phyloP scores from a whole-genome alignment of 148 eudicot genomes.

The Cornus controversa region DNA sequence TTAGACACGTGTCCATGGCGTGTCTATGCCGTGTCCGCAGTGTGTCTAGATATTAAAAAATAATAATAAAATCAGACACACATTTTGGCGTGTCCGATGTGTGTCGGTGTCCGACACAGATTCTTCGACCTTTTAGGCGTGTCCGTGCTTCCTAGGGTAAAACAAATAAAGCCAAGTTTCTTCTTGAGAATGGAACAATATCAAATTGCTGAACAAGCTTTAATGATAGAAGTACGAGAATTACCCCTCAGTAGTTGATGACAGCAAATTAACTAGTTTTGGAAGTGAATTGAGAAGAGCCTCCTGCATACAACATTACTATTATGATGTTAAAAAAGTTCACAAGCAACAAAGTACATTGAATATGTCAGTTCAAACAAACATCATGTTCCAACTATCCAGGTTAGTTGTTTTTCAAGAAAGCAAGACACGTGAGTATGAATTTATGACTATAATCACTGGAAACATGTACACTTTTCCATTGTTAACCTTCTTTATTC shows the following conservation, averaged over 20 bases:
- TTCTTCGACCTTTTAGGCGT: too few species aligned
- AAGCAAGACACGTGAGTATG: neutral
- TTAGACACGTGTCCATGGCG: too few species aligned
- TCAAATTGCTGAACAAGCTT: constrained; percentile 1
- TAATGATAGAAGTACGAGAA: constrained; percentile 10
- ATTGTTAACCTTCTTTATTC: constrained; percentile 83
- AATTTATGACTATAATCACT: neutral
- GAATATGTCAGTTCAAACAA: neutral
- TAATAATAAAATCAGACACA: too few species aligned
- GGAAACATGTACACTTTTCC: neutral
- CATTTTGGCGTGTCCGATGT: too few species aligned
- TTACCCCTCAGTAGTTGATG: constrained; percentile 79
- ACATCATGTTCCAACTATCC: neutral
- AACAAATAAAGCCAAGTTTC: neutral
- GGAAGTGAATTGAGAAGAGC: constrained; percentile 84
- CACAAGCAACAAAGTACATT: neutral
- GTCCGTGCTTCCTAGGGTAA: too few species aligned
- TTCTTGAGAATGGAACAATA: neutral
- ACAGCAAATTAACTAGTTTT: constrained; percentile 54
- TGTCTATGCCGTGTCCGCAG: too few species aligned
- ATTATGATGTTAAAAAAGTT: neutral
- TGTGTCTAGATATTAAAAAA: too few species aligned
- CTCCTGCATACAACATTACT: constrained; percentile 54
- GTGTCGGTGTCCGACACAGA: too few species aligned
- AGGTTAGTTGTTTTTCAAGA: neutral